Evolutionary conservation across 1,284 basidiomycete genomes (phyloP).

Genomic region (Meripilus lineatus): DNA sequence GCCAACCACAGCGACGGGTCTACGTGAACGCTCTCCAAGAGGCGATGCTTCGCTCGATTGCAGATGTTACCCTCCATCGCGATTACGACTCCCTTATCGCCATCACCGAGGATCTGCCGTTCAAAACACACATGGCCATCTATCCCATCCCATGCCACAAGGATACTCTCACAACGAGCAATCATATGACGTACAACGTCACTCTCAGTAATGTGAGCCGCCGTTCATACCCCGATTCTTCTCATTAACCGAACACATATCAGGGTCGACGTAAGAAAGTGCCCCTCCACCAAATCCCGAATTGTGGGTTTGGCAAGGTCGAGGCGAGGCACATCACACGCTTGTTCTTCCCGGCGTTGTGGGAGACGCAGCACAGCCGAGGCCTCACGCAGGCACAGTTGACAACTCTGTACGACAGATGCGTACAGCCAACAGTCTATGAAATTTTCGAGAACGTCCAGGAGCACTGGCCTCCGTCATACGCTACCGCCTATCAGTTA

Average conservation of each 20-base stretch:
- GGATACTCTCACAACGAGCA: not conserved
- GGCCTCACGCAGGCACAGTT: too few relatives aligned
- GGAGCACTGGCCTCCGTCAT: slow-evolving; percentile 3
- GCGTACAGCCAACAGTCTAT: not conserved
- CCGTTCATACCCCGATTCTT: slow-evolving; percentile 1
- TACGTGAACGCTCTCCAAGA: not conserved
- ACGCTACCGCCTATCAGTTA: not conserved
- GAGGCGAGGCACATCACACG: too few relatives aligned
- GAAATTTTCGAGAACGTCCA: not conserved
- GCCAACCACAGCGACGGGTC: not conserved
- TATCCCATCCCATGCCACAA: slow-evolving; percentile 4
- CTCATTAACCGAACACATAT: too few relatives aligned
- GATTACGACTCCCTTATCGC: slow-evolving; percentile 10
- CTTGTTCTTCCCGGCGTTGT: too few relatives aligned
- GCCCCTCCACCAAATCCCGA: too few relatives aligned
- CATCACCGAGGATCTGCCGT: slow-evolving; percentile 4
- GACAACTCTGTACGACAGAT: too few relatives aligned
- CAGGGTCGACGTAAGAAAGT: too few relatives aligned
- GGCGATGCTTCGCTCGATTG: not conserved
- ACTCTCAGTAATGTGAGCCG: not conserved
- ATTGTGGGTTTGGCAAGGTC: too few relatives aligned
- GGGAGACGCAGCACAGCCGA: too few relatives aligned
- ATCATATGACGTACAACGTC: slow-evolving; percentile 3
- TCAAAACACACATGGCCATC: not conserved
- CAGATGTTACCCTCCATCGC: not conserved